Evolutionary conservation across 1,139 yeast species (phyloP), one percentile per base, ranked within the genome.

Genomic region (Protomyces inundatus): DNA sequence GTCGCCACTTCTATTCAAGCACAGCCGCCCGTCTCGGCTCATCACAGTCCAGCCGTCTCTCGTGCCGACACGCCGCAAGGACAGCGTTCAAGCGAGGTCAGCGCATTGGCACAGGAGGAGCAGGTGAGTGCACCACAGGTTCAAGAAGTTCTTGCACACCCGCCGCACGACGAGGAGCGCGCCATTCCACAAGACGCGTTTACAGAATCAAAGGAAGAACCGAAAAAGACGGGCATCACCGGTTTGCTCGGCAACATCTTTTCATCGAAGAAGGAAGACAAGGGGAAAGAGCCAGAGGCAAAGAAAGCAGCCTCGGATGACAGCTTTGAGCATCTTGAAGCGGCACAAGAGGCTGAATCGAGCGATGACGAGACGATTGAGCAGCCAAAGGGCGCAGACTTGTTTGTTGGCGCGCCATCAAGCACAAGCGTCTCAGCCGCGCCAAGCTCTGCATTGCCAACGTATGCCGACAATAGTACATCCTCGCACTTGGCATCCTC

Each of bases 291-390:
- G 30, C n/a, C n/a, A 5, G 39, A 7, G 12, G 3, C 9, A 3
- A 7, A 7, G 3, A 42, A 42, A 7, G 12, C 23, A 2, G 48
- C 23, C 6, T 42, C 48, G 9, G 48, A 42, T 2, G 48, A 42
- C 32, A 42, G 48, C 48, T 42, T 42, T 42, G 48, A 42, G 32
- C 51, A 34, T 33, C 55, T 37, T 4, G 55, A 57, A 32, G 39
- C 37, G 36, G 57, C 54, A 23, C 50, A 50, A 7, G 64, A 60
- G 35, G 40, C 55, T 12, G 64, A 54, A 10, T 60, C 64, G 32
- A 54, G 64, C 40, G 64, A 54, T 48, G 64, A 54, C 34, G 58
- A 60, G 34, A 54, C 53, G 12, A 37, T 53, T 12, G 64, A 54
- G 33, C 64, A 46, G 33, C 58, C 64, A 16, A 50, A 50, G 4